These are phyloP conservation scores for Auricularia cornea DNA, from an alignment of 768 basidiomycete species.

Conservation along the genomic window DNA sequence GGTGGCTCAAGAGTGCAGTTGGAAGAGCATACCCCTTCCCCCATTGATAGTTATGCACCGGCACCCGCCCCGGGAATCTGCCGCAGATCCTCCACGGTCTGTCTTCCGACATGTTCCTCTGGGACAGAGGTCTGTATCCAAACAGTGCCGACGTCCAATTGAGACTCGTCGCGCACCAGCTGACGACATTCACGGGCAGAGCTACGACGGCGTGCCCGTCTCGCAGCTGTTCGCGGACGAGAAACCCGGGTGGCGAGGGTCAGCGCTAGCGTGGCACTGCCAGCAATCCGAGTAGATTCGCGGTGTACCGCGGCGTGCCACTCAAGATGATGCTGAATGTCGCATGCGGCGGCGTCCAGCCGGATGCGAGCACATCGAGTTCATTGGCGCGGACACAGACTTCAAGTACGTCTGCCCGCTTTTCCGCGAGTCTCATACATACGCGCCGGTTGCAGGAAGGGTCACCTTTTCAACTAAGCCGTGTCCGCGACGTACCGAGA, in stretches of 20 bases:
- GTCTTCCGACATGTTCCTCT: too few relatives aligned
- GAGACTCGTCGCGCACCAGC: too few relatives aligned
- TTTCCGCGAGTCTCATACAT: constrained; percentile 6
- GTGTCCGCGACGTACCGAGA: constrained; percentile 24
- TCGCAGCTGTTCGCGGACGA: constrained; percentile 30
- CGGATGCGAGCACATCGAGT: constrained; percentile 43
- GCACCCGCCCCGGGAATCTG: too few relatives aligned
- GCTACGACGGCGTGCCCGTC: constrained; percentile 13
- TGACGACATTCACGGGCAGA: too few relatives aligned
- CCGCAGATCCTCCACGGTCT: too few relatives aligned
- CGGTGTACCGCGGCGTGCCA: constrained; percentile 44
- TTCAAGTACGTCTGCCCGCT: constrained; percentile 32
- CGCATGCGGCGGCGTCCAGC: constrained; percentile 42
- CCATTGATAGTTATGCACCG: too few relatives aligned
- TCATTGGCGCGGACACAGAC: constrained; percentile 50
- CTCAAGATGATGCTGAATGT: constrained; percentile 45
- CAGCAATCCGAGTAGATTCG: constrained; percentile 9
- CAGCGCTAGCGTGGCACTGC: constrained; percentile 5
- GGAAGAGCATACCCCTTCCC: too few relatives aligned
- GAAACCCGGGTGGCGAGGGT: constrained; percentile 33
- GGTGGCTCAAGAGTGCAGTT: too few relatives aligned
- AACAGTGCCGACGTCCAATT: too few relatives aligned
- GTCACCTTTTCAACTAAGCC: constrained; percentile 33
- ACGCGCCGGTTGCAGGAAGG: constrained; percentile 19
- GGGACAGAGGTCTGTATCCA: too few relatives aligned